Percentiles rank a stretch among this genome's conserved stretches.
phyloP scores from a whole-genome alignment of 116 monocot species.

The Iris pallida region DNA sequence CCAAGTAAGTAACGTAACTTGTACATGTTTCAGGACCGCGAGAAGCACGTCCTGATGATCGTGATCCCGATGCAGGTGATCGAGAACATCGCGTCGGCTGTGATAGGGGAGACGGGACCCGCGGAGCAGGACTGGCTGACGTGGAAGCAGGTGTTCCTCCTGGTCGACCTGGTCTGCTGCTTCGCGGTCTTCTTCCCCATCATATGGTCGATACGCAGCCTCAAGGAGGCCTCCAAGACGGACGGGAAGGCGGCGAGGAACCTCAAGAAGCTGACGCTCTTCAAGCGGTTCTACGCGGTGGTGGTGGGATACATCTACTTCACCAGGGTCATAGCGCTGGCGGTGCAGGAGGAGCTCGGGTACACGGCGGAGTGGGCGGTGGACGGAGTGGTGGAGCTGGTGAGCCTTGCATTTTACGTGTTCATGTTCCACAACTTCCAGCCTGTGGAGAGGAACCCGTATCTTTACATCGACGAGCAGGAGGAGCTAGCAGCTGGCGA shows the following conservation, averaged over 20 bases:
- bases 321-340: conserved; percentile 23
- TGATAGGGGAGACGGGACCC: conserved; percentile 33
- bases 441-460: conserved; percentile 35
- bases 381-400: conserved; percentile 14
- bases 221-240: conserved; percentile 35
- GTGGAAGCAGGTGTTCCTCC: conserved; percentile 37
- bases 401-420: conserved; percentile 23
- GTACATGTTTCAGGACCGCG: conserved; percentile 31
- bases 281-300: conserved; percentile 41
- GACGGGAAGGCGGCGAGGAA: conserved; percentile 39
- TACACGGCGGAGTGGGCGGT: conserved; percentile 25
- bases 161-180: conserved; percentile 40
- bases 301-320: conserved; percentile 40
- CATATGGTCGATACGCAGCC: conserved; percentile 34
- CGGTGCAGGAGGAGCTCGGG: conserved; percentile 11
- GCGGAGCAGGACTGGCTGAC: conserved; percentile 26
- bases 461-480: conserved; percentile 27
- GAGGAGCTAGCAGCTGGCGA: conserved; percentile 21
- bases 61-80: conserved; percentile 82
- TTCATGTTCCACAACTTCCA: conserved; percentile 33
- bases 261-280: conserved; percentile 39
- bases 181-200: conserved; percentile 44
- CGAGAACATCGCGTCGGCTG: conserved; percentile 56
- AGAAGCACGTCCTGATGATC: conserved; percentile 85
- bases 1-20: conserved; percentile 20